Percentiles rank a stretch among this genome's conserved stretches.
Conservation (phyloP, 2,329 filamentous ascomycete genomes). For the Talaromyces rugulosus region DNA sequence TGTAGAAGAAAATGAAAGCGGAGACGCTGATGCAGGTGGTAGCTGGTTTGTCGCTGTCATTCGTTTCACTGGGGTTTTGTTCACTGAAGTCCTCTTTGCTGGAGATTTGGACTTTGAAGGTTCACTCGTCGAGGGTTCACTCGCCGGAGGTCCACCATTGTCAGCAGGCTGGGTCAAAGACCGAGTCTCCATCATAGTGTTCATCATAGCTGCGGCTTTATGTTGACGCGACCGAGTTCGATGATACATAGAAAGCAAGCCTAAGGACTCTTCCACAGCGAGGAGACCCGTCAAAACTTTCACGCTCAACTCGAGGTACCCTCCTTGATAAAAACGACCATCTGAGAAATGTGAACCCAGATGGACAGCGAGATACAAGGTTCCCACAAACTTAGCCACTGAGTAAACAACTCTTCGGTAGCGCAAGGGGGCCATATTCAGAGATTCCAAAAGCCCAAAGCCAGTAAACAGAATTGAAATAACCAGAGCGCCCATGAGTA, state of each 20-base stretch:
- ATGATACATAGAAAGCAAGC: slow-evolving; percentile 19
- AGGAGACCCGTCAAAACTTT: slow-evolving; percentile 37
- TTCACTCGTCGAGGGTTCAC: not conserved
- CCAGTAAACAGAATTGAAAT: slow-evolving; percentile 9
- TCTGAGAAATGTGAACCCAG: slow-evolving; percentile 9
- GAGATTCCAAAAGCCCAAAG: slow-evolving; percentile 6
- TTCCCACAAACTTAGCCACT: slow-evolving; percentile 9
- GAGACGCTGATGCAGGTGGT: not conserved
- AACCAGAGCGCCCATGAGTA: slow-evolving; percentile 6
- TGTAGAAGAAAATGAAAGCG: not conserved
- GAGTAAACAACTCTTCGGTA: slow-evolving; percentile 7
- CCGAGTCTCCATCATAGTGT: not conserved
- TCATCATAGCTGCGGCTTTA: not conserved
- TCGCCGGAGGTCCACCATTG: not conserved
- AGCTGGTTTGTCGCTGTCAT: not conserved
- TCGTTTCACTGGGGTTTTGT: not conserved
- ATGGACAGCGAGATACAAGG: slow-evolving; percentile 4
- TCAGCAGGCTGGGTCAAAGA: not conserved
- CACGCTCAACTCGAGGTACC: slow-evolving; percentile 37
- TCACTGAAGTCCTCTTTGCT: not conserved
- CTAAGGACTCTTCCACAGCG: slow-evolving; percentile 34
- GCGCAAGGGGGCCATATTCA: slow-evolving; percentile 4
- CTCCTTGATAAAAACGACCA: slow-evolving; percentile 20
- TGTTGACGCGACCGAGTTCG: slow-evolving; percentile 2
- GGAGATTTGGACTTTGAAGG: not conserved